Conservation (phyloP, 345 rosid genomes). For the Kernera saxatilis region DNA sequence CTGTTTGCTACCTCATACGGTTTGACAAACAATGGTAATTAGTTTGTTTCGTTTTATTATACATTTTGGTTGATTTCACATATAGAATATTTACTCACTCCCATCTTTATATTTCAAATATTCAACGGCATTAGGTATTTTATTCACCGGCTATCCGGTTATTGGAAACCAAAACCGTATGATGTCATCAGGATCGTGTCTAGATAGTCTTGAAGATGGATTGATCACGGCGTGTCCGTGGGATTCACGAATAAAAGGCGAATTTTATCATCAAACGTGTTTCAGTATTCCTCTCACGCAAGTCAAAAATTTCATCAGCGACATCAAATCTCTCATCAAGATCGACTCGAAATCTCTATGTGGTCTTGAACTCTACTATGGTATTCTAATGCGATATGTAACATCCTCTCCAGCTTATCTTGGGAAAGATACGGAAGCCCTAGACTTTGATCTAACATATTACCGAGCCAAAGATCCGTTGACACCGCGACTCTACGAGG, state of each 20-base stretch:
- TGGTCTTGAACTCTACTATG: constrained; percentile 47
- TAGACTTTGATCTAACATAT: constrained; percentile 61
- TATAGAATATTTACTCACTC: not conserved
- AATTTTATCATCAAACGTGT: constrained; percentile 48
- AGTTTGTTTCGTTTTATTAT: not conserved
- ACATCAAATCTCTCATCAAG: constrained; percentile 46
- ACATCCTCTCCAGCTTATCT: constrained; percentile 55
- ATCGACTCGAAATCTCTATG: constrained; percentile 44
- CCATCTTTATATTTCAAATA: not conserved
- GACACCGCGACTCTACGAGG: constrained; percentile 37
- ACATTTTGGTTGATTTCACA: not conserved
- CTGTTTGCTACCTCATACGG: constrained; percentile 32
- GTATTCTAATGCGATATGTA: constrained; percentile 67
- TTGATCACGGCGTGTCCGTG: constrained; percentile 48
- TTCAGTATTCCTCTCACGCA: constrained; percentile 40
- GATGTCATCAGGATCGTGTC: constrained; percentile 61
- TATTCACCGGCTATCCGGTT: not conserved
- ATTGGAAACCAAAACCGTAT: not conserved
- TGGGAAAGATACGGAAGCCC: constrained; percentile 53
- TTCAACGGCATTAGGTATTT: not conserved
- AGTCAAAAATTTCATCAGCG: constrained; percentile 44
- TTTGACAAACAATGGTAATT: constrained; percentile 50
- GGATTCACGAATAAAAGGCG: constrained; percentile 56
- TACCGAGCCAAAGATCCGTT: constrained; percentile 58
- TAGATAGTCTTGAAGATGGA: constrained; percentile 45